Base-by-base conservation (phyloP, 2,329 filamentous ascomycete species). In the Botrytis squamosa region DNA sequence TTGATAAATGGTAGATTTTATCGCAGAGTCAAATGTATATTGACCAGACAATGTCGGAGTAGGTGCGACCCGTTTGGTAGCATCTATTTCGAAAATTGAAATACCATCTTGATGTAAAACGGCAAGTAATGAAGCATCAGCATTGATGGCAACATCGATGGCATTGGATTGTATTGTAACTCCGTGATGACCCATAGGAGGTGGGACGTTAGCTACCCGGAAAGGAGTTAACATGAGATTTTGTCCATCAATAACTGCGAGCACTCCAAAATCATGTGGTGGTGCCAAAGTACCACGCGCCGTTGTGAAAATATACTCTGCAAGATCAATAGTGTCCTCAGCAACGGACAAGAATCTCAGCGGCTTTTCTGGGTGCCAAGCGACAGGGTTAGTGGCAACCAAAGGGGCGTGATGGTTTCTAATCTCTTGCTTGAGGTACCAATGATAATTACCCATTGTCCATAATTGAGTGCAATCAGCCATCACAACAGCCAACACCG, bases 381-480 rank as follows among this genome's bases (percentile, higher is more conserved):
- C 81, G 9, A 82, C 36, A 25, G 79, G 75, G 33, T 42, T 74
- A 29, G 60, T 68, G n/a, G 75, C 44, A n/a, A 89, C 76, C 57
- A 81, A 78, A 65, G 79, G 70, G 57, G 82, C 78, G 5, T 79
- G 77, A 20, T 78, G 79, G 10, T 87, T 84, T 10, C 84, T 83
- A 10, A 98, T 86, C 81, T 98, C 94, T 81, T 97, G 94, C 84
- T 99, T 99, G 25, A 99, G 86, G 82, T 98, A 98, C 89, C 96
- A 99, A 81, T 98, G 93, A 78, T 99, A 99, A 82, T 99, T 99
- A 33, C 94, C 93, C 87, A 92, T 97, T 0, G 94, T 97, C 96
- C 96, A 99, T 1, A 99, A 85, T 80, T 99, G 96, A n/a, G 96
- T 84, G 73, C 89, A 88, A 76, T 94, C 89, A 46, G 85, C 85